These are phyloP conservation scores for Talaromyces pinophilus DNA, from an alignment of 2,329 filamentous ascomycete species.

Conservation along the genomic window DNA sequence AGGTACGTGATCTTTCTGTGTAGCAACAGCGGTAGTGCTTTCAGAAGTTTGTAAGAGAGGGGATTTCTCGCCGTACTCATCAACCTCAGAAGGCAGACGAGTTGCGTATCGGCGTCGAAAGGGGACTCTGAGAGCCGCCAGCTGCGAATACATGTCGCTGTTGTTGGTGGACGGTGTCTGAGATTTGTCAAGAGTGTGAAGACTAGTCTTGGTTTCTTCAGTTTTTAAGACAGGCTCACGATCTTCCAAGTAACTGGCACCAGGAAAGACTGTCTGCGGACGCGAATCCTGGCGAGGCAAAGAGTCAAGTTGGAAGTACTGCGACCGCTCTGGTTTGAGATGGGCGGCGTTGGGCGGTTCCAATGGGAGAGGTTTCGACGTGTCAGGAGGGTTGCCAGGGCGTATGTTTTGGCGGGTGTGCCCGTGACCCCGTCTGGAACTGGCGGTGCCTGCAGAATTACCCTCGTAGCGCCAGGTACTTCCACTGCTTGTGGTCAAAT, in stretches of 20 bases:
- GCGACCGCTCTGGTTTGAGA: background rate
- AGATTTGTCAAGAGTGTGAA: background rate
- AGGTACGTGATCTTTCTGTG: constrained; percentile 12
- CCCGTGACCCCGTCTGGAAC: background rate
- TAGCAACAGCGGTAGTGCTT: background rate
- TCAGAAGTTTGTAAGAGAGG: background rate
- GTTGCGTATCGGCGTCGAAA: constrained; percentile 1
- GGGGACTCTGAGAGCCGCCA: constrained; percentile 18
- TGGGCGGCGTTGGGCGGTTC: background rate
- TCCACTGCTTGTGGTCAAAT: constrained; percentile 18
- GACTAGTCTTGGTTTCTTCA: background rate
- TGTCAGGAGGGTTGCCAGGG: background rate
- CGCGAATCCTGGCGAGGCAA: background rate
- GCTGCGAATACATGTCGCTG: constrained; percentile 13
- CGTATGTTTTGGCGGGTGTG: background rate
- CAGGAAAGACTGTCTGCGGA: constrained; percentile 11
- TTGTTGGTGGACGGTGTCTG: background rate
- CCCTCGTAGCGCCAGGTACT: constrained; percentile 12
- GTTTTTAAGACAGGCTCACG: background rate
- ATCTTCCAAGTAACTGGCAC: constrained; percentile 8
- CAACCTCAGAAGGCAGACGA: background rate
- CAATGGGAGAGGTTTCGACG: background rate
- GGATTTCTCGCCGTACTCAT: background rate
- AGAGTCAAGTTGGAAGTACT: background rate
- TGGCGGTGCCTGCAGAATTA: constrained; percentile 1